These are phyloP conservation scores for Aspergillus ostianus DNA, from an alignment of 495 filamentous ascomycete species.

Conservation along the genomic window DNA sequence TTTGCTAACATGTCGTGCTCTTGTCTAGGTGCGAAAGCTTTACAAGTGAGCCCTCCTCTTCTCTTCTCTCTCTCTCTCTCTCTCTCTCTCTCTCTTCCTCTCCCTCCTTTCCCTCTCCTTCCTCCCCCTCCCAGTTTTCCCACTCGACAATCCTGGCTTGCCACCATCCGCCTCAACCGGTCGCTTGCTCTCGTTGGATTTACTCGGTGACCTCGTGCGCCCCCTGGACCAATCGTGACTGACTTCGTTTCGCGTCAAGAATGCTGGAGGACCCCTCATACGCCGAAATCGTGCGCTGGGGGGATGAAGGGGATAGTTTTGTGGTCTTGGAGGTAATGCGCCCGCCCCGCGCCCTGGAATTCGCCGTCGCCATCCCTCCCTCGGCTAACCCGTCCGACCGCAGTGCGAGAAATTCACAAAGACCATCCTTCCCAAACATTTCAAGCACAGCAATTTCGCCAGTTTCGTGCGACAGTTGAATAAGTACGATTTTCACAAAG, in stretches of 20 bases:
- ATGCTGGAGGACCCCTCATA: slow-evolving; percentile 98
- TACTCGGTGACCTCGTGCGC: neutral
- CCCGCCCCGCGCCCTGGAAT: slow-evolving; percentile 5
- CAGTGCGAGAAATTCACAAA: slow-evolving; percentile 99
- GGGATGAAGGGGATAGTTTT: slow-evolving; percentile 90
- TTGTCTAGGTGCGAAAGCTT: slow-evolving; percentile 86
- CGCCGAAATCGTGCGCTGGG: slow-evolving; percentile 91
- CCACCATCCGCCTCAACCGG: slow-evolving; percentile 10
- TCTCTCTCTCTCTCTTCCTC: slow-evolving; percentile 18
- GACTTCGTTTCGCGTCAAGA: slow-evolving; percentile 42
- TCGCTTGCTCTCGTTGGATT: neutral
- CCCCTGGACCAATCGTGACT: neutral
- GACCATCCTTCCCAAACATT: slow-evolving; percentile 94
- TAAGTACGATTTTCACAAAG: slow-evolving; percentile 99
- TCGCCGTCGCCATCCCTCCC: slow-evolving; percentile 7
- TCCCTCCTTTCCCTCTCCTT: too few relatives aligned
- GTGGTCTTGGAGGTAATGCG: slow-evolving; percentile 87
- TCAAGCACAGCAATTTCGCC: slow-evolving; percentile 99
- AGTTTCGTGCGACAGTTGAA: slow-evolving; percentile 98
- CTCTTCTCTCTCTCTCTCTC: slow-evolving; percentile 17
- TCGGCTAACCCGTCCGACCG: slow-evolving; percentile 7
- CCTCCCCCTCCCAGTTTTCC: slow-evolving; percentile 9
- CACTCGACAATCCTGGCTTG: slow-evolving; percentile 11
- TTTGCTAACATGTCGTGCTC: slow-evolving; percentile 11
- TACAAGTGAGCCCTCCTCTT: slow-evolving; percentile 74